Conservation (phyloP, 2,329 filamentous ascomycete species). For the Aspergillus intermedius region DNA sequence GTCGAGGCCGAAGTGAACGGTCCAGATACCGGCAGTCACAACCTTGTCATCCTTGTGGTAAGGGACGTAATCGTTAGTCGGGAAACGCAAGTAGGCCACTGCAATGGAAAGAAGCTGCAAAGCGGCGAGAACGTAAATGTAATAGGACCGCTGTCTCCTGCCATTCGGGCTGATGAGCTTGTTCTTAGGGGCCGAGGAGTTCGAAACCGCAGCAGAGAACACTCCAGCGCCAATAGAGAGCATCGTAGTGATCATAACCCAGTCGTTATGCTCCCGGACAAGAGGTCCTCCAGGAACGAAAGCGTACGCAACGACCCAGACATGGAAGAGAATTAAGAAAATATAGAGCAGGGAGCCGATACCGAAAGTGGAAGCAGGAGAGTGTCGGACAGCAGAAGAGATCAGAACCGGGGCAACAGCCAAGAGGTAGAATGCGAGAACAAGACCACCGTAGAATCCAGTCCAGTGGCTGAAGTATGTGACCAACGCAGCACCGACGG, state of each 20-base stretch:
- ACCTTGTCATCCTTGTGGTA: conserved; percentile 84
- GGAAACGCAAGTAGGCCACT: conserved; percentile 83
- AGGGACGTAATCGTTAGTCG: conserved; percentile 81
- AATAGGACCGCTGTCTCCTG: conserved; percentile 57
- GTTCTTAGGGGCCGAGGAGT: conserved; percentile 43
- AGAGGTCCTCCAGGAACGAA: conserved; percentile 93
- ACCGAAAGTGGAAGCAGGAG: conserved; percentile 74
- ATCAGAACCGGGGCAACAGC: conserved; percentile 71
- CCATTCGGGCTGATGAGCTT: conserved; percentile 32
- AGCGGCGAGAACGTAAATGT: conserved; percentile 63
- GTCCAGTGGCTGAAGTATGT: conserved; percentile 76
- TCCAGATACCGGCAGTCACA: conserved; percentile 95
- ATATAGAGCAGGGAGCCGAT: conserved; percentile 89
- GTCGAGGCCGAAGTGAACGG: conserved; percentile 93
- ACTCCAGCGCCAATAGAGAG: conserved; percentile 75
- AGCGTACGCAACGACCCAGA: conserved; percentile 97
- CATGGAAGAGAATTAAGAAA: conserved; percentile 89
- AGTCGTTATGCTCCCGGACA: conserved; percentile 90
- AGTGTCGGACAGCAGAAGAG: conserved; percentile 66
- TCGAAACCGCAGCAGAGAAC: conserved; percentile 57
- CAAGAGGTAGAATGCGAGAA: conserved; percentile 72
- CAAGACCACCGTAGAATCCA: conserved; percentile 78
- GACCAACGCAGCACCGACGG: conserved; percentile 68
- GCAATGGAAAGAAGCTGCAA: conserved; percentile 75
- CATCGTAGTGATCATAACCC: conserved; percentile 88